Evolutionary conservation across 805 yeast species (phyloP).

Genomic region (Debaryomyces hansenii): DNA sequence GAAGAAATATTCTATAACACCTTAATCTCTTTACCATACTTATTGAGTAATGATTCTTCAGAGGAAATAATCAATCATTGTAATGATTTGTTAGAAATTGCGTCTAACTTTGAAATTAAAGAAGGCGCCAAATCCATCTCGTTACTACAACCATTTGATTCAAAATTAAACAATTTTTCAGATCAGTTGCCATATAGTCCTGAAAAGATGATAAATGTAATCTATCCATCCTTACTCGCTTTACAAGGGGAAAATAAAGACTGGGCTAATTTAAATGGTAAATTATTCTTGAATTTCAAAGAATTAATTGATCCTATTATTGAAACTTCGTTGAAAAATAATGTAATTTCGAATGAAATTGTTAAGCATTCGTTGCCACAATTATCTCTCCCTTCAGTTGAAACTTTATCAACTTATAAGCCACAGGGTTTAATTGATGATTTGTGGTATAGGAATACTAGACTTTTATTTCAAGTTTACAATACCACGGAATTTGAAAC

Average conservation of each 20-base stretch:
- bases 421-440: conserved; percentile 49
- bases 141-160: conserved; percentile 38
- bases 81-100: conserved; percentile 47
- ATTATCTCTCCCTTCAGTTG: conserved; percentile 30
- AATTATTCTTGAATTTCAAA: conserved; percentile 32
- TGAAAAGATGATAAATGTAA: conserved; percentile 46
- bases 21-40: conserved; percentile 64
- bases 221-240: conserved; percentile 48
- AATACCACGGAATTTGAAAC: conserved; percentile 62
- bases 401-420: conserved; percentile 15
- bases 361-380: conserved; percentile 44
- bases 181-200: conserved; percentile 49
- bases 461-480: conserved; percentile 63
- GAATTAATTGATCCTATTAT: conserved; percentile 33
- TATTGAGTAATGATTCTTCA: conserved; percentile 45
- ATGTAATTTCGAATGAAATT: conserved; percentile 37
- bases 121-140: conserved; percentile 6
- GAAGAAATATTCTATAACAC: conserved; percentile 68
- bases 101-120: conserved; percentile 39
- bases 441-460: conserved; percentile 62
- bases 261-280: conserved; percentile 37
- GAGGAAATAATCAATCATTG: conserved; percentile 31
- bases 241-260: conserved; percentile 36
- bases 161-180: conserved; percentile 27
- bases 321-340: conserved; percentile 30